Evolutionary conservation across 1,284 basidiomycete genomes (phyloP).

Genomic region (Microbotryum violaceum): DNA sequence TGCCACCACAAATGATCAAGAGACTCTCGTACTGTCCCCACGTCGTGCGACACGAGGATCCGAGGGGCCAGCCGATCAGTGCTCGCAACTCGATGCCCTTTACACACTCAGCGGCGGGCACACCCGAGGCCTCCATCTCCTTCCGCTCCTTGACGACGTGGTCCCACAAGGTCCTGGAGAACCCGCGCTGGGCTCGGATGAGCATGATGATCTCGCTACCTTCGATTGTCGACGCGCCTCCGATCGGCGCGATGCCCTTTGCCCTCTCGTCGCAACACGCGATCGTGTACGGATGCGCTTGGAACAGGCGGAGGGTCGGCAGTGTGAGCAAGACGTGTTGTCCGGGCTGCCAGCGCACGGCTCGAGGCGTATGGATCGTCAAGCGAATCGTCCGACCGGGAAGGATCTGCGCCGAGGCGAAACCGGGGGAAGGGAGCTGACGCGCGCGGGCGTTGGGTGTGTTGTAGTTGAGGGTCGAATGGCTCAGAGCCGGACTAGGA

Average conservation of each 20-base stretch:
- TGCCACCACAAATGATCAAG: slow-evolving; percentile 68
- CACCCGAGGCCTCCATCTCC: background rate
- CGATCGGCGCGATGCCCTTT: slow-evolving; percentile 32
- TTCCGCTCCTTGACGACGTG: slow-evolving; percentile 34
- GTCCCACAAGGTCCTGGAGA: slow-evolving; percentile 68
- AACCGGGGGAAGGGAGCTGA: slow-evolving; percentile 55
- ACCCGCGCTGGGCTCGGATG: slow-evolving; percentile 65
- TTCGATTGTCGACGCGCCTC: slow-evolving; percentile 9
- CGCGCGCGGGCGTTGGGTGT: slow-evolving; percentile 3
- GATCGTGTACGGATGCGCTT: slow-evolving; percentile 75
- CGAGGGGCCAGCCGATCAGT: slow-evolving; percentile 68
- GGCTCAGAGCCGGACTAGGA: background rate
- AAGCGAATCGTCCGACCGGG: slow-evolving; percentile 70
- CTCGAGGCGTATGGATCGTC: slow-evolving; percentile 56
- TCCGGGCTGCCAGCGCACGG: slow-evolving; percentile 64
- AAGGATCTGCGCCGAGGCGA: slow-evolving; percentile 66
- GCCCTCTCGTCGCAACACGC: slow-evolving; percentile 55
- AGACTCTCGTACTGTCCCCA: slow-evolving; percentile 62
- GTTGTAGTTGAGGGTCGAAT: slow-evolving; percentile 1
- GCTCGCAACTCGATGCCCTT: slow-evolving; percentile 57
- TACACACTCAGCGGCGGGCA: slow-evolving; percentile 6
- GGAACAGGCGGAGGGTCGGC: slow-evolving; percentile 59
- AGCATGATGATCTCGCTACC: slow-evolving; percentile 60
- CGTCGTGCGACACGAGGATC: slow-evolving; percentile 57
- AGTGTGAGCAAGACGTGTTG: slow-evolving; percentile 69